Conservation (phyloP, 2,329 filamentous ascomycete genomes). For the Cryphonectria parasitica region DNA sequence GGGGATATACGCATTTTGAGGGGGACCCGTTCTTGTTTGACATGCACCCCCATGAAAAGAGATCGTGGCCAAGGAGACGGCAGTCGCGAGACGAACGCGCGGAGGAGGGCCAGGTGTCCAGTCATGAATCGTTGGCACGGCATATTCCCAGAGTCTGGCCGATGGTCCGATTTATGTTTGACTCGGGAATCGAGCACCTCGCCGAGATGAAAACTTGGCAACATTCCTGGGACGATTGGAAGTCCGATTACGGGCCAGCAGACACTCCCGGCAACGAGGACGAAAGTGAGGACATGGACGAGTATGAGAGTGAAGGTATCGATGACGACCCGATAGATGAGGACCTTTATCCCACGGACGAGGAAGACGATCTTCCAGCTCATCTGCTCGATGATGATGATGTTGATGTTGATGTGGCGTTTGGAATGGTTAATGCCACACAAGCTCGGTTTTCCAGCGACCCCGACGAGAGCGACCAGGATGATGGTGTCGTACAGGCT, state of each 20-base stretch:
- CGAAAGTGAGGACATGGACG: slow-evolving; percentile 33
- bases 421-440: too few relatives aligned
- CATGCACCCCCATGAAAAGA: neutral
- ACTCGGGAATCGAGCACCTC: slow-evolving; percentile 19
- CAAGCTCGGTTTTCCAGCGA: neutral
- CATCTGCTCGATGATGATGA: slow-evolving; percentile 30
- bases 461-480: slow-evolving; percentile 4
- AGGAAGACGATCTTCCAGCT: slow-evolving; percentile 31
- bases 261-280: neutral
- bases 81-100: neutral
- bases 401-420: slow-evolving; percentile 6
- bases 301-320: slow-evolving; percentile 47
- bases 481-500: neutral
- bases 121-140: slow-evolving; percentile 8
- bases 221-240: slow-evolving; percentile 11
- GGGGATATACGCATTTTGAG: neutral
- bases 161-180: slow-evolving; percentile 38
- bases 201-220: slow-evolving; percentile 26
- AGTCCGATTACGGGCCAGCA: slow-evolving; percentile 30
- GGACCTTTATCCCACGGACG: slow-evolving; percentile 24
- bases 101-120: neutral
- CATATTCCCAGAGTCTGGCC: slow-evolving; percentile 35
- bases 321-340: slow-evolving; percentile 41
- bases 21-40: neutral
- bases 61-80: neutral